A percentile compares a stretch with the other conserved stretches of the same genome.
Evolutionary conservation across 805 yeast genomes (phyloP).

Genomic region (Zygotorulaspora danielsina): DNA sequence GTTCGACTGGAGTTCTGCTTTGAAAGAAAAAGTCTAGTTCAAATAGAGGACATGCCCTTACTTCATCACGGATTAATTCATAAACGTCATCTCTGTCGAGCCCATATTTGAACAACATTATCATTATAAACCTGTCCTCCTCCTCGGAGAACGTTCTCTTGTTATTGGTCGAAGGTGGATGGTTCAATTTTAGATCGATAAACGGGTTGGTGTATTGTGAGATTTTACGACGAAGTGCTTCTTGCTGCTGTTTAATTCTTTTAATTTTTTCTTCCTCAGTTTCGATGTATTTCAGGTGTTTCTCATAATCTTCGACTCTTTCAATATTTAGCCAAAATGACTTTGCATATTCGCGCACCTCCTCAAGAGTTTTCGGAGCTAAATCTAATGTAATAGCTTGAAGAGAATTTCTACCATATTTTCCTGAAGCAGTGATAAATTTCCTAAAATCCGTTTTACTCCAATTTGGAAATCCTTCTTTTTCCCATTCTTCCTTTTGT

Average conservation of each 20-base stretch:
- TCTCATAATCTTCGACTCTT: slow-evolving; percentile 85
- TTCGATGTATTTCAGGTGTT: slow-evolving; percentile 75
- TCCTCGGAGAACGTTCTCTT: slow-evolving; percentile 75
- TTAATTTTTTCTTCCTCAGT: slow-evolving; percentile 81
- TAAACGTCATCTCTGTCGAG: slow-evolving; percentile 72
- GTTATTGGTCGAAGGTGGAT: slow-evolving; percentile 65
- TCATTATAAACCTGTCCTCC: slow-evolving; percentile 82
- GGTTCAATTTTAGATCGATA: slow-evolving; percentile 66
- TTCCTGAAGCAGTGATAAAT: slow-evolving; percentile 67
- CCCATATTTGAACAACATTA: slow-evolving; percentile 77
- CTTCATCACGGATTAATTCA: slow-evolving; percentile 71
- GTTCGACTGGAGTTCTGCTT: slow-evolving; percentile 70
- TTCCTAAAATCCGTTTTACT: slow-evolving; percentile 81
- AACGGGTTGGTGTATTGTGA: slow-evolving; percentile 69
- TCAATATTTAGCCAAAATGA: slow-evolving; percentile 77
- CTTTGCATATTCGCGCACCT: slow-evolving; percentile 69
- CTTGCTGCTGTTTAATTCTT: slow-evolving; percentile 65
- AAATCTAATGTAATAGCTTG: slow-evolving; percentile 70
- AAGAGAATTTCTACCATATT: slow-evolving; percentile 75
- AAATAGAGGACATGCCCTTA: slow-evolving; percentile 70
- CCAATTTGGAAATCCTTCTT: slow-evolving; percentile 78
- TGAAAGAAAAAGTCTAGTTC: slow-evolving; percentile 85
- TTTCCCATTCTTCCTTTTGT: slow-evolving; percentile 53
- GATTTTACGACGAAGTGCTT: slow-evolving; percentile 70
- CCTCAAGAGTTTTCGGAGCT: slow-evolving; percentile 70